These are phyloP conservation scores for Fusarium sp. DNA, from an alignment of 2,329 filamentous ascomycete genomes.

Conservation along the genomic window DNA sequence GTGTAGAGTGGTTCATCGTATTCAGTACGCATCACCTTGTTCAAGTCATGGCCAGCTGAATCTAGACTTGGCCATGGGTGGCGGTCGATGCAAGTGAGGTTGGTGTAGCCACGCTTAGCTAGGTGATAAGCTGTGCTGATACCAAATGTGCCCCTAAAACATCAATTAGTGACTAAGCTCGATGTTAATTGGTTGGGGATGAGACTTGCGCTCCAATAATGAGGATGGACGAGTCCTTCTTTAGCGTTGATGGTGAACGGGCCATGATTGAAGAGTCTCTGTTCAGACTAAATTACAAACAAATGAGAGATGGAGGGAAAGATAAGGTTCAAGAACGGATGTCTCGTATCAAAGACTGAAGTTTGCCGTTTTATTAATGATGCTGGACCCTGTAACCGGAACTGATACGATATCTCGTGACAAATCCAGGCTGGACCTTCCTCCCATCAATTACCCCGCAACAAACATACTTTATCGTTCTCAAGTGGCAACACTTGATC, in stretches of 20 bases:
- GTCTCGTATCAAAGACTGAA: background rate
- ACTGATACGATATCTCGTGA: background rate
- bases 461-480: background rate
- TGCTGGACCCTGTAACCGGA: background rate
- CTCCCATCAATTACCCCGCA: background rate
- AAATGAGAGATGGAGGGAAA: too few species aligned
- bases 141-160: slow-evolving; percentile 3
- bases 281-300: background rate
- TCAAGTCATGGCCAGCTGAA: slow-evolving; percentile 38
- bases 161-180: background rate
- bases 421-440: slow-evolving; percentile 5
- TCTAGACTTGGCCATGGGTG: slow-evolving; percentile 37
- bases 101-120: slow-evolving; percentile 25
- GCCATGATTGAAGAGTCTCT: background rate
- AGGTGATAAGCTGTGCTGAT: slow-evolving; percentile 21
- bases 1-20: slow-evolving; percentile 16
- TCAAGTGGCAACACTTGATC: background rate
- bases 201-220: slow-evolving; percentile 3
- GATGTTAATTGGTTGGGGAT: too few species aligned
- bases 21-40: slow-evolving; percentile 31
- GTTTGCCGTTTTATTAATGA: background rate
- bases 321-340: fast-evolving
- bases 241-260: fast-evolving
- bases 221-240: slow-evolving; percentile 11
- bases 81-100: slow-evolving; percentile 33